Conservation (phyloP, 2,329 filamentous ascomycete species). For the Fusarium sp. region DNA sequence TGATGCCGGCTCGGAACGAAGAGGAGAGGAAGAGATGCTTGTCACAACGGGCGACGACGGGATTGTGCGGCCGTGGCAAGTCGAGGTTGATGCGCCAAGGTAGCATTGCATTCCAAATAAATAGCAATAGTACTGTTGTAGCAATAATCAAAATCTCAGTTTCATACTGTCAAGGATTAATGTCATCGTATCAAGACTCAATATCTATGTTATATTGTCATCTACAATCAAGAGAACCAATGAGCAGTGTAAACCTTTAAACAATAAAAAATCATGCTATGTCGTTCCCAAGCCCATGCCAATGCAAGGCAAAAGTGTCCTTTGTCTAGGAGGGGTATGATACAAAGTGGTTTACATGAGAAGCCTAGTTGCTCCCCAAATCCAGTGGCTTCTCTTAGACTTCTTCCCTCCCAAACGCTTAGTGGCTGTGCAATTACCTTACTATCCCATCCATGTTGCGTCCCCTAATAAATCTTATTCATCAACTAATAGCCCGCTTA, state of each 20-base stretch:
- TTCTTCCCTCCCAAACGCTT: slow-evolving; percentile 42
- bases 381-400: slow-evolving; percentile 34
- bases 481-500: slow-evolving; percentile 48
- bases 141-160: neutral
- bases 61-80: slow-evolving; percentile 82
- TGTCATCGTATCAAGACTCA: neutral
- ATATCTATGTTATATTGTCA: slow-evolving; percentile 2
- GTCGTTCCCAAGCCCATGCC: slow-evolving; percentile 42
- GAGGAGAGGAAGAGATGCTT: slow-evolving; percentile 80
- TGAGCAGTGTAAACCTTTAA: slow-evolving; percentile 17
- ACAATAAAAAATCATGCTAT: slow-evolving; percentile 39
- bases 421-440: slow-evolving; percentile 30
- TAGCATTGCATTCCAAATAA: slow-evolving; percentile 14
- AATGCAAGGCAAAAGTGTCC: slow-evolving; percentile 41
- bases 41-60: slow-evolving; percentile 95
- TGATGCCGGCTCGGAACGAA: slow-evolving; percentile 69
- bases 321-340: slow-evolving; percentile 49
- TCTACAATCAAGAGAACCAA: slow-evolving; percentile 2
- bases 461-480: slow-evolving; percentile 10
- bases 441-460: slow-evolving; percentile 26
- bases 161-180: neutral
- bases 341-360: slow-evolving; percentile 49
- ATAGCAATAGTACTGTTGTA: neutral
- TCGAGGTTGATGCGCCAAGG: slow-evolving; percentile 49
- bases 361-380: slow-evolving; percentile 42